Evolutionary conservation across 2,329 filamentous ascomycete species (phyloP), one percentile per base, ranked within the genome.

Genomic region (Alternaria burnsii): DNA sequence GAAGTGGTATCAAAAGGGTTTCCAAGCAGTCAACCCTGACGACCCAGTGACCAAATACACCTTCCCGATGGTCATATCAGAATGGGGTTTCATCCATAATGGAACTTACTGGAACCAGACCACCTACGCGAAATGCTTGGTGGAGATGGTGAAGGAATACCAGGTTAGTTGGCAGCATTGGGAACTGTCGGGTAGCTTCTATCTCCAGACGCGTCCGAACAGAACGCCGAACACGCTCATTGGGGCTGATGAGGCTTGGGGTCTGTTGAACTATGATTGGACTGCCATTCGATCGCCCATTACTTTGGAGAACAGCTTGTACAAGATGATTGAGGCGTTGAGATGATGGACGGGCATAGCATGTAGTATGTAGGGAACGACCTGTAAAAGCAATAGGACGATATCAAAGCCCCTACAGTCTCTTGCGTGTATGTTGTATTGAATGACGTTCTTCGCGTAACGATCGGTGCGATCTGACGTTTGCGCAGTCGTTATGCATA

Each of bases 191-290:
- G 73, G 75, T 5, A 74, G 69, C 42, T 75, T 71, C 40, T 75
- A 74, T 40, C 63, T 75, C 18, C 83, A 83, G 80, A 82, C 74
- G 3, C 65, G 74, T 53, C 73, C 73, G 9, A 61, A 63, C 6
- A 63, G 73, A 16, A 66, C 61, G n/a, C 73, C 72, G 0, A 58
- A 55, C 2, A 75, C 71, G 2, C 69, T 76, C 9, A 68, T 75
- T 22, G 74, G 66, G 0, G 36, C 71, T 22, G 73, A 76, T 24
- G 74, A 76, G 47, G 67, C 68, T 28, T 76, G 74, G 73, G 73
- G 72, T 0, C 30, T 76, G 50, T 46, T 76, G 30, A 67, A 75
- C 51, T 75, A 76, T 28, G 61, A 74, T 16, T 76, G 73, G 72
- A 58, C 63, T 28, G 68, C 47, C 12, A 62, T 75, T 5, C 63